These are phyloP conservation scores for Luvunga scandens DNA, from an alignment of 345 rosid species.

Conservation along the genomic window DNA sequence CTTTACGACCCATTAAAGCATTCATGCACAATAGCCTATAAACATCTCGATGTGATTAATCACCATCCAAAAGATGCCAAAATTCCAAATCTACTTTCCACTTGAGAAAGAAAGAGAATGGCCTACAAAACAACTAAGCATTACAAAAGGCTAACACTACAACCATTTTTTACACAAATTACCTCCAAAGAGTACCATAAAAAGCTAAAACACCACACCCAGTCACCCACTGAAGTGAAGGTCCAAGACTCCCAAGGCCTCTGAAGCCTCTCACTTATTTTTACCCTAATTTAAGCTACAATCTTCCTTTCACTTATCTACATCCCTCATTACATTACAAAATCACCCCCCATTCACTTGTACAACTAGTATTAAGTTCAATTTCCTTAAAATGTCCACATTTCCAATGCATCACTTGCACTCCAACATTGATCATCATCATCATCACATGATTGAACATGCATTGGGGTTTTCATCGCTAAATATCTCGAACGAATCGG, in stretches of 20 bases:
- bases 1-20: background rate
- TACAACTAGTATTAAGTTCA: constrained; percentile 25
- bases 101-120: constrained; percentile 3
- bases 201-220: constrained; percentile 12
- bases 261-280: constrained; percentile 3
- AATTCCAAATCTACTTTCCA: constrained; percentile 18
- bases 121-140: constrained; percentile 11
- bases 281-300: constrained; percentile 16
- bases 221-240: background rate
- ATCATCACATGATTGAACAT: constrained; percentile 63
- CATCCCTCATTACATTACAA: constrained; percentile 16
- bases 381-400: background rate
- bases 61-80: constrained; percentile 9
- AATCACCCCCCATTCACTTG: constrained; percentile 12
- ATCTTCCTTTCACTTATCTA: constrained; percentile 14
- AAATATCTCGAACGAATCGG: constrained; percentile 66
- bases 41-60: background rate
- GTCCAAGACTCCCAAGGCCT: background rate
- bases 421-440: background rate
- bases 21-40: background rate
- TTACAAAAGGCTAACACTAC: constrained; percentile 8
- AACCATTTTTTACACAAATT: background rate
- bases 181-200: constrained; percentile 1
- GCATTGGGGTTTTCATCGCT: constrained; percentile 93
- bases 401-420: background rate